Evolutionary conservation across 768 basidiomycete species (phyloP).

Genomic region (Phlebiopsis flavidoalba): DNA sequence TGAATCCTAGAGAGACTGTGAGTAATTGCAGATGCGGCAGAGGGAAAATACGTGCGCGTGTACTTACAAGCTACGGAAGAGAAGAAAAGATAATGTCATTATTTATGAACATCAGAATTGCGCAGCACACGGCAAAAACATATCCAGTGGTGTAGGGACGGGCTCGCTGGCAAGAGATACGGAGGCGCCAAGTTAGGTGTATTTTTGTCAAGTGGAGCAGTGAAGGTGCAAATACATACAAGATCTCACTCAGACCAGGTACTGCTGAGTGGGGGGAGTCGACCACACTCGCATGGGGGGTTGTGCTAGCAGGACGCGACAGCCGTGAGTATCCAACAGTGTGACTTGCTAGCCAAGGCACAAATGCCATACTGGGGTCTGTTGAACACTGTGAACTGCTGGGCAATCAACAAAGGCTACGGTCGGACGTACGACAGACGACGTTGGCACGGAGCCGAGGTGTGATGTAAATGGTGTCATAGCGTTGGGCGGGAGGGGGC

Average conservation of each 20-base stretch:
- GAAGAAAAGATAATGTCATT: not conserved
- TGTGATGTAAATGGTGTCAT: conserved; percentile 40
- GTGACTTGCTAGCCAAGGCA: not conserved
- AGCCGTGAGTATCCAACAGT: not conserved
- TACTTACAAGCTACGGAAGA: conserved; percentile 23
- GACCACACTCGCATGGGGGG: too few species aligned
- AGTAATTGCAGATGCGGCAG: not conserved
- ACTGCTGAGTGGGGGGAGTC: too few species aligned
- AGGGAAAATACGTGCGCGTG: not conserved
- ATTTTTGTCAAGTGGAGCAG: too few species aligned
- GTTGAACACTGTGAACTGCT: conserved; percentile 51
- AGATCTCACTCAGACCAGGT: too few species aligned
- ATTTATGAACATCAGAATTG: not conserved
- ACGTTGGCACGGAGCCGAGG: conserved; percentile 35
- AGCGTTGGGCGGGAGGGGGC: conserved; percentile 15
- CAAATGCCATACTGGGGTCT: conserved; percentile 62
- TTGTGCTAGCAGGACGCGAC: conserved; percentile 31
- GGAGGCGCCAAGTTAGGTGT: not conserved
- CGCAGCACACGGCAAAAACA: conserved; percentile 16
- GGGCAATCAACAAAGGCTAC: too few species aligned
- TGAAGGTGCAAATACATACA: not conserved
- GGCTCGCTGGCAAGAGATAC: not conserved
- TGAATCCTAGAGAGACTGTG: conserved; percentile 36
- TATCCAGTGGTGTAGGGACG: conserved; percentile 61
- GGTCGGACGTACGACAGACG: conserved; percentile 38